Evolutionary conservation across 2,329 filamentous ascomycete genomes (phyloP).

Genomic region (Chaetomiaceae sp.): DNA sequence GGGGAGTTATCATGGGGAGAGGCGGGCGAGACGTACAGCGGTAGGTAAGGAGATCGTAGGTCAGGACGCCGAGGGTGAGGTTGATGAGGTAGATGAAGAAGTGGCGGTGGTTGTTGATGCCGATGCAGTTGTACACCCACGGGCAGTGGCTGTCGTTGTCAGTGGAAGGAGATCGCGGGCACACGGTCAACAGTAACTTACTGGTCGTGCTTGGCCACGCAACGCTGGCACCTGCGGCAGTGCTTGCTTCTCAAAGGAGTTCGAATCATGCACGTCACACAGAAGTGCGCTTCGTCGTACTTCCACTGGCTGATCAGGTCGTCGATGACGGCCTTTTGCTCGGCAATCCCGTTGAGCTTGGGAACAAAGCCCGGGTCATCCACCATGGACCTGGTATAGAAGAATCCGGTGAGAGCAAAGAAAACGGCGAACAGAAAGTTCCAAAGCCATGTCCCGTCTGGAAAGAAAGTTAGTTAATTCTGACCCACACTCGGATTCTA

Average conservation of each 20-base stretch:
- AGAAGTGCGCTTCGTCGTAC: slow-evolving; percentile 93
- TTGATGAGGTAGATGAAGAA: slow-evolving; percentile 86
- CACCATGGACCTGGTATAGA: slow-evolving; percentile 81
- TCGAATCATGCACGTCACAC: slow-evolving; percentile 88
- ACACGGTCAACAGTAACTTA: no score
- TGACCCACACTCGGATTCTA: neutral
- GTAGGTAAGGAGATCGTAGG: slow-evolving; percentile 68
- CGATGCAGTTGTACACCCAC: slow-evolving; percentile 96
- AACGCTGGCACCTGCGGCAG: slow-evolving; percentile 84
- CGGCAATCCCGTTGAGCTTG: slow-evolving; percentile 80
- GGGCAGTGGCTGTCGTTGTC: slow-evolving; percentile 71
- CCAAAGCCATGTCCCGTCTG: slow-evolving; percentile 59
- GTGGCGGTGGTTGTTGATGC: slow-evolving; percentile 91
- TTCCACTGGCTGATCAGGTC: slow-evolving; percentile 80
- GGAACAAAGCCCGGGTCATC: slow-evolving; percentile 91
- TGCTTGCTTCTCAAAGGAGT: slow-evolving; percentile 93
- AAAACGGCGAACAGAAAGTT: slow-evolving; percentile 70
- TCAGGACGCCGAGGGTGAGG: slow-evolving; percentile 69
- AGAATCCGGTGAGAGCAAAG: slow-evolving; percentile 69
- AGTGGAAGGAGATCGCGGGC: neutral
- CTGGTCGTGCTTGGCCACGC: slow-evolving; percentile 96
- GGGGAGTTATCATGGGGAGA: neutral
- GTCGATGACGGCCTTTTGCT: slow-evolving; percentile 85
- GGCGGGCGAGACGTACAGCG: slow-evolving; percentile 51
- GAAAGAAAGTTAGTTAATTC: neutral